A percentile compares a stretch with the other conserved stretches of the same genome.
phyloP scores from a whole-genome alignment of 2,329 filamentous ascomycete genomes.

The Mycocentrospora acerina region DNA sequence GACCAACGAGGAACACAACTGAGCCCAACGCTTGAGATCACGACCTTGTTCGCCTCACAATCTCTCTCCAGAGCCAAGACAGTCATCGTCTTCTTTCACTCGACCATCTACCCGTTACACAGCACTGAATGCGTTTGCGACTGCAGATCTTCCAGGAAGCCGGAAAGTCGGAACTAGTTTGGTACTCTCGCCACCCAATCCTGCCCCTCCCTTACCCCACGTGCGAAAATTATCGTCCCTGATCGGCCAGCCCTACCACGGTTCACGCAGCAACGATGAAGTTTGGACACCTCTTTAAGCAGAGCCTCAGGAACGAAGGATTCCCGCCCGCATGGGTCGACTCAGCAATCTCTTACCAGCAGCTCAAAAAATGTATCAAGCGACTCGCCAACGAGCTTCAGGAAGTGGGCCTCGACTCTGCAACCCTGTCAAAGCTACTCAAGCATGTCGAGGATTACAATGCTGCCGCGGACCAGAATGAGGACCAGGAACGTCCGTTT shows the following conservation, averaged over 20 bases:
- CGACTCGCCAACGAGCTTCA: slow-evolving; percentile 72
- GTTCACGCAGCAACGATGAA: slow-evolving; percentile 62
- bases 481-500: slow-evolving; percentile 35
- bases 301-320: slow-evolving; percentile 67
- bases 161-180: slow-evolving; percentile 4
- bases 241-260: slow-evolving; percentile 26
- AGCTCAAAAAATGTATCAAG: slow-evolving; percentile 88
- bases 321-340: slow-evolving; percentile 73
- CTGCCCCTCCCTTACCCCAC: slow-evolving; percentile 20
- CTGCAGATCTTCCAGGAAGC: neutral
- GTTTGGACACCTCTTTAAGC: slow-evolving; percentile 77
- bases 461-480: slow-evolving; percentile 22
- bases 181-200: slow-evolving; percentile 6
- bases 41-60: neutral
- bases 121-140: too few relatives aligned
- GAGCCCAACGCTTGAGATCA: too few relatives aligned
- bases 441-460: slow-evolving; percentile 45
- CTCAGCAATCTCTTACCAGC: slow-evolving; percentile 77
- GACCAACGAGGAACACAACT: neutral
- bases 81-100: neutral
- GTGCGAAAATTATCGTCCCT: slow-evolving; percentile 24
- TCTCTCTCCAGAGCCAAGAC: neutral
- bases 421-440: slow-evolving; percentile 68
- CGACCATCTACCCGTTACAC: too few relatives aligned
- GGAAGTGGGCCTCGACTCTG: slow-evolving; percentile 69